Evolutionary conservation across 441 rosid species (phyloP), one percentile per base, ranked within the genome.

Genomic region (Biscutella laevigata): DNA sequence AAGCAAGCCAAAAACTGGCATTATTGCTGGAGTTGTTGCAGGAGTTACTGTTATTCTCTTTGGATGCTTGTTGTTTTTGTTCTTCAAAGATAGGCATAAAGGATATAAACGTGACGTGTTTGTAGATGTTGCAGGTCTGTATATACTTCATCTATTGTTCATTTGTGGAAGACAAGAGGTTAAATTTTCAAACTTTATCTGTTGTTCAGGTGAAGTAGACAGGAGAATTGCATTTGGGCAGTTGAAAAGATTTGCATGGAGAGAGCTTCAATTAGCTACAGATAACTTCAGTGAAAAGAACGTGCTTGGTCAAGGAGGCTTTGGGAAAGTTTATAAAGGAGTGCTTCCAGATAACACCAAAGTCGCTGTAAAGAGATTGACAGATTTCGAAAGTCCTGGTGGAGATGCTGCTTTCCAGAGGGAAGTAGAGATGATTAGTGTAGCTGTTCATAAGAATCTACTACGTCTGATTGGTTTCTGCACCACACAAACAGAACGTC

Each of bases 341-440:
- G 75, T 78, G 46, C 91, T 91, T 73, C 68, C 74, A n/a, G 98
- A 86, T 69, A 68, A 67, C 60, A 77, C 91, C 36, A 86, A 81
- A 71, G 70, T 86, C 4, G 95, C 95, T 0, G 97, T 90, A 14
- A 90, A 90, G 70, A 79, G 97, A 41, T 73, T 86, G 33, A 84
- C 88, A 6, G 92, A 90, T 74, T 90, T 74, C 51, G 91, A 84
- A 70, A 81, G 89, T 68, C 95, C 94, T 1, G 82, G 85, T 8
- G 97, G 97, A 48, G 97, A 90, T 53, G 82, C 83, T 10, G 91
- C 95, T 58, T 90, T 86, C 77, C 95, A 84, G 48, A 78, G 97
- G 11, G 95, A 90, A 81, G 97, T 90, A 5, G 91, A 84, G 81
- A 83, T 89, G 95, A 86, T 90, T 64, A 86, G 97, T 42, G 89